These are phyloP conservation scores for Penicillium hordei DNA, from an alignment of 2,329 filamentous ascomycete genomes.

Conservation along the genomic window DNA sequence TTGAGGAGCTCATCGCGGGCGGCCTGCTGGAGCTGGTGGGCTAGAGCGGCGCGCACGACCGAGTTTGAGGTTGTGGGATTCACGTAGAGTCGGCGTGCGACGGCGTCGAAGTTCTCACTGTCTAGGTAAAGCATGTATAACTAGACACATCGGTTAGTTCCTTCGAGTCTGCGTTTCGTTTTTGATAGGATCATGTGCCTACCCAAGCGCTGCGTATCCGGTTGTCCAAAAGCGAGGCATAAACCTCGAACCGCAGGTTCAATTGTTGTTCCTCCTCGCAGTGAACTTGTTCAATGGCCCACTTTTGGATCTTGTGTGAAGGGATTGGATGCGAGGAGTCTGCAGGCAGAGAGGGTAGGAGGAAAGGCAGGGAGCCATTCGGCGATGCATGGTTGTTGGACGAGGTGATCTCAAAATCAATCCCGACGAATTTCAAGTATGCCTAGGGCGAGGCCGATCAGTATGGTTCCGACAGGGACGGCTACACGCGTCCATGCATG, in stretches of 20 bases:
- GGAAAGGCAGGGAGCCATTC: slow-evolving; percentile 81
- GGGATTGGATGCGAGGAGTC: slow-evolving; percentile 52
- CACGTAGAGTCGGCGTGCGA: slow-evolving; percentile 73
- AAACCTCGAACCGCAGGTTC: slow-evolving; percentile 67
- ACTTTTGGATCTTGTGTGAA: slow-evolving; percentile 67
- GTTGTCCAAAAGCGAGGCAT: slow-evolving; percentile 73
- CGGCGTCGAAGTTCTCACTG: slow-evolving; percentile 60
- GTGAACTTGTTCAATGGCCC: slow-evolving; percentile 57
- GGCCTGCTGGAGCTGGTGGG: slow-evolving; percentile 67
- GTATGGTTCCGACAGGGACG: background rate
- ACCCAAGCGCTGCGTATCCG: slow-evolving; percentile 85
- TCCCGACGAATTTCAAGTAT: slow-evolving; percentile 73
- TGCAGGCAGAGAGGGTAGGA: slow-evolving; percentile 59
- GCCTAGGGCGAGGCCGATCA: slow-evolving; percentile 54
- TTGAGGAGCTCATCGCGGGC: slow-evolving; percentile 74
- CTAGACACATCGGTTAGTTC: slow-evolving; percentile 40
- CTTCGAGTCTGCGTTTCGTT: background rate
- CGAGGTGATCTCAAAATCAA: slow-evolving; percentile 65
- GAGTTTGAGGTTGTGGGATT: slow-evolving; percentile 57
- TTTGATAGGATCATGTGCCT: slow-evolving; percentile 14
- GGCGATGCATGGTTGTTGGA: slow-evolving; percentile 95
- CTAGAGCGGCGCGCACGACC: slow-evolving; percentile 63
- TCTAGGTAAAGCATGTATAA: slow-evolving; percentile 81
- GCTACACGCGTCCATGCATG: background rate
- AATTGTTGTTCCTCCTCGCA: slow-evolving; percentile 51